These are phyloP conservation scores for Ganoderma meredithae DNA, from an alignment of 1,284 basidiomycete genomes.

Conservation along the genomic window DNA sequence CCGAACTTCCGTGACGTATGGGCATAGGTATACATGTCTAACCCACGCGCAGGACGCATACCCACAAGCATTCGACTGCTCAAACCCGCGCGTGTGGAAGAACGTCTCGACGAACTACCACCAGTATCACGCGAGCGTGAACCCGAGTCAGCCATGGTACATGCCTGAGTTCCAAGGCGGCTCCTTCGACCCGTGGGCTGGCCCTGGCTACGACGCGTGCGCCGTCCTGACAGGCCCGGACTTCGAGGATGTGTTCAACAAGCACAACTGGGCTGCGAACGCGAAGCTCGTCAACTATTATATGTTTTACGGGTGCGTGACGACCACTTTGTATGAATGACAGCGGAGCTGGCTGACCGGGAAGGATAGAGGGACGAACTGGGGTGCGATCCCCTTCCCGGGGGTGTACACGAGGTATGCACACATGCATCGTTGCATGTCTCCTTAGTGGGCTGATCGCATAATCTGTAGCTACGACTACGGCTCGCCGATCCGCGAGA, in stretches of 20 bases:
- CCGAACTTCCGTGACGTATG: too few relatives aligned
- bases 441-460: neutral
- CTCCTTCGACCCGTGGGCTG: conserved; percentile 78
- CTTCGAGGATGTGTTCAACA: conserved; percentile 80
- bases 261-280: conserved; percentile 79
- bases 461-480: conserved; percentile 62
- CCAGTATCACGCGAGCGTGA: conserved; percentile 61
- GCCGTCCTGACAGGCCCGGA: conserved; percentile 69
- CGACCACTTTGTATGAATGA: too few relatives aligned
- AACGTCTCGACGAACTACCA: conserved; percentile 64
- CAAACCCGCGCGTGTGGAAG: conserved; percentile 64
- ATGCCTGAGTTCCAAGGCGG: conserved; percentile 66
- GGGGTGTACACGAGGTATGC: conserved; percentile 59
- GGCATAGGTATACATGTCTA: too few relatives aligned
- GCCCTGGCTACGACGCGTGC: conserved; percentile 63
- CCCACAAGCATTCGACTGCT: conserved; percentile 79
- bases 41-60: conserved; percentile 59
- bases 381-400: conserved; percentile 78
- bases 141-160: conserved; percentile 69
- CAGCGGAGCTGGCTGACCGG: neutral
- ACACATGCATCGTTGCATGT: too few relatives aligned
- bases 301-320: conserved; percentile 73
- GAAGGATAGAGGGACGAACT: conserved; percentile 72
- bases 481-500: conserved; percentile 72
- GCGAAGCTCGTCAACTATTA: conserved; percentile 82